Evolutionary conservation across 768 basidiomycete genomes (phyloP).

Genomic region (Amanita subjunquillea): DNA sequence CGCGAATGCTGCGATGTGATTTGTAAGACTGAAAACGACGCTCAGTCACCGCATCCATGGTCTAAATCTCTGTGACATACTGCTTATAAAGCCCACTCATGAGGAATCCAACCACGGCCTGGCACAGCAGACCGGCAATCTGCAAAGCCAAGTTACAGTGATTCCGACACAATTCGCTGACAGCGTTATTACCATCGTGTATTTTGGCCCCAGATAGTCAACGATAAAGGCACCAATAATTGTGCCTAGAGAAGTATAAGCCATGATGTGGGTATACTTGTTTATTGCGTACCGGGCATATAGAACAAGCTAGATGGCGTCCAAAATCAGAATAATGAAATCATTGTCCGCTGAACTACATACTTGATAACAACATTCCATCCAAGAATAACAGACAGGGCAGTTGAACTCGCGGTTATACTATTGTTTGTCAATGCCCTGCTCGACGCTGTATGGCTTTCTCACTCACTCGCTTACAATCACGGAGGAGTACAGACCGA

Average conservation of each 20-base stretch:
- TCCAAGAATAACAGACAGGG: constrained; percentile 60
- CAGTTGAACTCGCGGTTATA: constrained; percentile 41
- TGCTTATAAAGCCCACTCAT: constrained; percentile 75
- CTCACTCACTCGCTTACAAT: constrained; percentile 49
- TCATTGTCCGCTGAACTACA: constrained; percentile 9
- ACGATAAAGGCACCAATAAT: constrained; percentile 66
- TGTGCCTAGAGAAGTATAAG: constrained; percentile 43
- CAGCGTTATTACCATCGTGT: constrained; percentile 50
- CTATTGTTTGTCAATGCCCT: constrained; percentile 19
- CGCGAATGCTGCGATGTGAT: constrained; percentile 66
- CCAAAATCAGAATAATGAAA: neutral
- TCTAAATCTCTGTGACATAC: constrained; percentile 16
- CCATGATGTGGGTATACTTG: neutral
- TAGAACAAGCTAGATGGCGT: constrained; percentile 21
- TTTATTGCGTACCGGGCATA: constrained; percentile 21
- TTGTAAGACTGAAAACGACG: constrained; percentile 33
- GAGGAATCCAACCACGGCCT: constrained; percentile 76
- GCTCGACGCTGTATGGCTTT: constrained; percentile 2
- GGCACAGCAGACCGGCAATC: constrained; percentile 58
- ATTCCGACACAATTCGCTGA: neutral
- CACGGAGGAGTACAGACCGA: constrained; percentile 74
- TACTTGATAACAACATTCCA: constrained; percentile 85
- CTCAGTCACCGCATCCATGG: neutral
- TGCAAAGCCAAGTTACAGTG: constrained; percentile 13
- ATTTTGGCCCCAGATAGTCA: constrained; percentile 68